Evolutionary conservation across 192 early-diverging fungal species (phyloP).

Genomic region (Glomus cerebriforme): DNA sequence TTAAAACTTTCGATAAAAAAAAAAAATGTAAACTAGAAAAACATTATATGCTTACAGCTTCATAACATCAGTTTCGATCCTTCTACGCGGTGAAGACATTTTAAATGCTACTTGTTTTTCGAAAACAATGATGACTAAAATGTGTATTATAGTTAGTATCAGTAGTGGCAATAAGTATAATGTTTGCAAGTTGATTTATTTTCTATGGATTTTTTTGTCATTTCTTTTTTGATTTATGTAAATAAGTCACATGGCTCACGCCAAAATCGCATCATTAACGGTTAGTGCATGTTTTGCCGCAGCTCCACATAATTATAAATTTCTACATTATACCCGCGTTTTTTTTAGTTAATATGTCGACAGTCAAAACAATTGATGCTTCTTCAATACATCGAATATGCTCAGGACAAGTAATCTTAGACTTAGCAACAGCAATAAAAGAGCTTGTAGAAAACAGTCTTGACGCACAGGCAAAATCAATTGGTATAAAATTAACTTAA

Average conservation of each 20-base stretch:
- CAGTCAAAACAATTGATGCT: conserved; percentile 54
- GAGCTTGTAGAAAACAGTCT: conserved; percentile 95
- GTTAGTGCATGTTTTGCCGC: background rate
- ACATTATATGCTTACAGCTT: conserved; percentile 96
- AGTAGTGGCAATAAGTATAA: background rate
- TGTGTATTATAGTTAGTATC: background rate
- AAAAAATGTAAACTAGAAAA: too few relatives aligned
- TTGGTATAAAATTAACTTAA: conserved; percentile 47
- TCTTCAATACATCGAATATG: conserved; percentile 78
- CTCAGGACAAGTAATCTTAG: conserved; percentile 86
- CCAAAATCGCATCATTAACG: background rate
- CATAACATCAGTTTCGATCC: conserved; percentile 99
- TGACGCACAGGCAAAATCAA: conserved; percentile 79
- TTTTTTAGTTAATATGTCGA: background rate
- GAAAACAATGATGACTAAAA: background rate
- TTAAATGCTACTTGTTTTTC: background rate
- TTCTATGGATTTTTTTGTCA: background rate
- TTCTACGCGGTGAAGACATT: conserved; percentile 89
- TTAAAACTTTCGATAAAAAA: too few relatives aligned
- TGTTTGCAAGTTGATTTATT: background rate
- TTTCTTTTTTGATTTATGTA: background rate
- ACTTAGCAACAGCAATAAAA: conserved; percentile 83
- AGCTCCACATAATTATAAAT: background rate
- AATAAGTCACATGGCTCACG: background rate
- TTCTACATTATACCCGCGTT: background rate